A percentile compares a stretch with the other conserved stretches of the same genome.
These are phyloP conservation scores for Dendrocalamus latiflorus DNA, from an alignment of 202 grass and related monocot genomes.

Conservation along the genomic window DNA sequence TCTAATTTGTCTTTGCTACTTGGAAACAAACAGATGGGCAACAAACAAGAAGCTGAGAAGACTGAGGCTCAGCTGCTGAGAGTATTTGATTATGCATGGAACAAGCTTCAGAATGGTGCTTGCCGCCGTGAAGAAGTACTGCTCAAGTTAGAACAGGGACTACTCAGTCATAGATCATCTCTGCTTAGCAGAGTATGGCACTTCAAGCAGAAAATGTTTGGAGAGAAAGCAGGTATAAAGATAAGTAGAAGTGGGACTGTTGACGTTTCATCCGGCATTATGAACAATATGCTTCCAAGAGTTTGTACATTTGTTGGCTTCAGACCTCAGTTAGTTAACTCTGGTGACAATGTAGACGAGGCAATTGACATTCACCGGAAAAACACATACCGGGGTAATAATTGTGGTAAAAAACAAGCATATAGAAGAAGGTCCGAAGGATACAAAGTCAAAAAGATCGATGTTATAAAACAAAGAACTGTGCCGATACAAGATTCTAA, in stretches of 20 bases:
- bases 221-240: constrained; percentile 61
- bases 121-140: constrained; percentile 74
- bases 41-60: constrained; percentile 73
- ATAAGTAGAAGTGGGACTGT: constrained; percentile 38
- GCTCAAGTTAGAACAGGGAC: constrained; percentile 54
- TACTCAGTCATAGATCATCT: constrained; percentile 16
- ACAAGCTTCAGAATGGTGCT: constrained; percentile 68
- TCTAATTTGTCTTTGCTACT: background rate
- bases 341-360: background rate
- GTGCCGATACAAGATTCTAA: constrained; percentile 5
- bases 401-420: constrained; percentile 36
- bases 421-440: constrained; percentile 45
- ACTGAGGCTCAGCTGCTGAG: constrained; percentile 59
- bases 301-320: constrained; percentile 49
- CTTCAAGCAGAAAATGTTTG: constrained; percentile 44
- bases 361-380: constrained; percentile 24
- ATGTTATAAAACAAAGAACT: constrained; percentile 27
- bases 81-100: constrained; percentile 98
- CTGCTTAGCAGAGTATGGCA: constrained; percentile 41
- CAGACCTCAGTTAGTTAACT: constrained; percentile 37
- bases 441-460: constrained; percentile 46
- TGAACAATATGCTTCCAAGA: constrained; percentile 50
- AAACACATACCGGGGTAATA: background rate
- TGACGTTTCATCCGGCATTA: constrained; percentile 30
- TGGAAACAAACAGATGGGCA: constrained; percentile 60